Conservation (phyloP, 2,329 filamentous ascomycete species). For the Apiospora pterosperma region DNA sequence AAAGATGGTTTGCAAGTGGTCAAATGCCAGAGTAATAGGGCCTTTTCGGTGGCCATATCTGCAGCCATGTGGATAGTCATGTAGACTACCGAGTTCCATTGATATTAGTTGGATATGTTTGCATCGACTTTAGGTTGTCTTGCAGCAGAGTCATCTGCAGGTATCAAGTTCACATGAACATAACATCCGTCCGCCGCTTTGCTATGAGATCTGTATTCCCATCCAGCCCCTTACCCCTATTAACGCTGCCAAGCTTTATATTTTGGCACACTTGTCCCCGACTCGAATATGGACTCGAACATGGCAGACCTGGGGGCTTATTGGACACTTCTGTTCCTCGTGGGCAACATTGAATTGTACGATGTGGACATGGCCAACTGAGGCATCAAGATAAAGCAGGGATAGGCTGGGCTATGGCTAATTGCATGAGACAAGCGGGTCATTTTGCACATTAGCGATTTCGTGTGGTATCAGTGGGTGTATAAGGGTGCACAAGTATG, state of each 20-base stretch:
- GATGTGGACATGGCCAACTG: neutral
- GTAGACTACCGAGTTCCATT: neutral
- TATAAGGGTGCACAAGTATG: constrained; percentile 18
- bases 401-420: constrained; percentile 12
- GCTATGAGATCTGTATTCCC: neutral
- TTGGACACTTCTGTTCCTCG: neutral
- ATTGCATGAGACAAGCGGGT: constrained; percentile 26
- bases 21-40: neutral
- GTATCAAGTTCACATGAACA: constrained; percentile 1
- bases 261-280: neutral
- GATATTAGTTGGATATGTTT: neutral
- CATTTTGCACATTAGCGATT: constrained; percentile 26
- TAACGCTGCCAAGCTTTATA: neutral
- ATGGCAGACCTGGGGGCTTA: neutral
- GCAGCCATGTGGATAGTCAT: neutral
- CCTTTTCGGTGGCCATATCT: neutral
- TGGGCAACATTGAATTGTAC: neutral
- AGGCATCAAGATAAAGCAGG: neutral
- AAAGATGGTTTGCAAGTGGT: neutral
- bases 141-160: neutral
- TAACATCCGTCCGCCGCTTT: neutral
- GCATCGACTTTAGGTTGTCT: neutral
- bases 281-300: neutral
- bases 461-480: constrained; percentile 18
- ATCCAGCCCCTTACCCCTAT: neutral